A percentile compares a stretch with the other conserved stretches of the same genome.
phyloP scores from a whole-genome alignment of 1,139 yeast species.

The Pichia cactophila region DNA sequence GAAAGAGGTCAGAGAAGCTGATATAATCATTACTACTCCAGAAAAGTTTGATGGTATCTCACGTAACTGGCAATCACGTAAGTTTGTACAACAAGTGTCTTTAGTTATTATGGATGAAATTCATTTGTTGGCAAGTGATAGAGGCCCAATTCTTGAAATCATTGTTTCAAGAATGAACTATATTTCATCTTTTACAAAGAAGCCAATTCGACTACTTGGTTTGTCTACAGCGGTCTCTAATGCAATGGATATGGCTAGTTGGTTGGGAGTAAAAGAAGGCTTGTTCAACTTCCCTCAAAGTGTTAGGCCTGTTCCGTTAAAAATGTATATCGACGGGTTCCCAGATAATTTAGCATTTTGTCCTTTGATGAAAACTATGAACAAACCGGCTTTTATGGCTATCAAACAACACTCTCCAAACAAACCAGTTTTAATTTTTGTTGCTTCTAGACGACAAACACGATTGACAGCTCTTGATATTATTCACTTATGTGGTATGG shows the following conservation, averaged over 20 bases:
- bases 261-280: slow-evolving; percentile 90
- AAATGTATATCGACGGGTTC: slow-evolving; percentile 96
- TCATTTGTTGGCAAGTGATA: slow-evolving; percentile 91
- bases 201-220: slow-evolving; percentile 77
- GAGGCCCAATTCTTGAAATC: slow-evolving; percentile 98
- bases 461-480: slow-evolving; percentile 89
- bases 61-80: slow-evolving; percentile 95
- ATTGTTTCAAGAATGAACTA: slow-evolving; percentile 98
- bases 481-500: slow-evolving; percentile 91
- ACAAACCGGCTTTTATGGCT: slow-evolving; percentile 94
- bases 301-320: slow-evolving; percentile 95
- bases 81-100: slow-evolving; percentile 85
- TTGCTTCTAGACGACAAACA: slow-evolving; percentile 95
- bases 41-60: slow-evolving; percentile 98
- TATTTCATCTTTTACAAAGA: slow-evolving; percentile 67
- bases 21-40: slow-evolving; percentile 92
- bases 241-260: slow-evolving; percentile 96
- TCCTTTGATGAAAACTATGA: slow-evolving; percentile 97
- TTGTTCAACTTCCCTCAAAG: slow-evolving; percentile 90
- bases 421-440: slow-evolving; percentile 90
- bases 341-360: slow-evolving; percentile 92
- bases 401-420: slow-evolving; percentile 90
- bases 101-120: slow-evolving; percentile 97
- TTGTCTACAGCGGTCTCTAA: slow-evolving; percentile 97
- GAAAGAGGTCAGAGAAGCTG: slow-evolving; percentile 77